Evolutionary conservation across 176 grass and related monocot genomes (phyloP), one percentile per base, ranked within the genome.

Genomic region (Oryza officinalis): DNA sequence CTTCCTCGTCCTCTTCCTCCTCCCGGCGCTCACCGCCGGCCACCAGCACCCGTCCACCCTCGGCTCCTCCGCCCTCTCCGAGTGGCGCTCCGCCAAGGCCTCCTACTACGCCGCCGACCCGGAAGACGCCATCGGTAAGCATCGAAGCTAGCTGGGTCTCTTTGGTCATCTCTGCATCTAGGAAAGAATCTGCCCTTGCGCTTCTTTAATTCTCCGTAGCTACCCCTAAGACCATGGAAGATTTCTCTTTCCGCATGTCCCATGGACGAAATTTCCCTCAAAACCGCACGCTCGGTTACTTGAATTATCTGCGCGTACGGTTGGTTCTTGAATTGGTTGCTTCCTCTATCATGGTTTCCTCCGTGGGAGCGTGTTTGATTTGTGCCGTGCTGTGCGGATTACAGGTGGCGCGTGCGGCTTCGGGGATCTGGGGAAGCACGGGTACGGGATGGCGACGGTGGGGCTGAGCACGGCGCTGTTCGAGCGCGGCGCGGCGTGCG

Each of bases 41-140:
- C 94, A 97, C 87, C 89, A 92, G 73, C 72, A 85, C 45, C 40
- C 89, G 4, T 86, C 89, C 61, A 72, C 75, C 82, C 81, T 67
- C 79, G 84, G 85, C 14, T 82, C 89, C 66, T 94, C 94, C 27
- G 92, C 89, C 10, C 94, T 97, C 63, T 90, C 94, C 30, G 94
- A 97, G 49, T 98, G 96, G 96, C 93, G 96, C 44, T 78, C 88
- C 47, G 96, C 96, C 61, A 88, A 96, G 40, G 93, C 96, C 75
- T 99, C 96, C 87, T 99, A 94, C 96, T 96, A 92, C 86, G 89
- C 93, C 54, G 88, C 89, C 26, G 96, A 96, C 86, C 96, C 93
- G 23, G 91, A 90, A n/a, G 89, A 99, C 78, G 88, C 96, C 89
- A 79, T 99, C 80, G 93, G 96, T 96, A 90, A 66, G 82, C 71